Base-by-base conservation (phyloP, 2,329 filamentous ascomycete species). In the Leptographium galeiforme region DNA sequence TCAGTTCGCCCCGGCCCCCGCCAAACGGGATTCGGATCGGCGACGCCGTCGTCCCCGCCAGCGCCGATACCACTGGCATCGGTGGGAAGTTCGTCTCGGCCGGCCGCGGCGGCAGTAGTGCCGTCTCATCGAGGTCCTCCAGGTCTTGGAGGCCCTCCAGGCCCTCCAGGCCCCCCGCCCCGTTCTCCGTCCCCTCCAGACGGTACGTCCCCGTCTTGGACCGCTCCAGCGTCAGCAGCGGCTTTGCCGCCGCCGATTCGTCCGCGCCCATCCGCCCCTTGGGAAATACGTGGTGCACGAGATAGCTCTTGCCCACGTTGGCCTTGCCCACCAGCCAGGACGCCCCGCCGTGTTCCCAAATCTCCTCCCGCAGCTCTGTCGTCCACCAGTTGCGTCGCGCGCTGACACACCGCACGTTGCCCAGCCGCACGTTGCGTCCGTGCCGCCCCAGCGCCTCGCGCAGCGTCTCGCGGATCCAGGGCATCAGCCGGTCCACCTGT, bases 291-390 rank as follows among this genome's bases (percentile, higher is more conserved):
- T 82, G 79, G 60, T 93, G 84, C 56, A 97, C 95, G 2, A 98
- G 77, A 63, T 85, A 85, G 61, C 91, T 97, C 69, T 98, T 98
- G 30, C 93, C 94, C 2, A 97, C 94, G 63, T 98, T 98, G 57
- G 89, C 89, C 67, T 95, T 97, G n/a, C 93, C 93, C 3, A 98
- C 86, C 74, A 98, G 84, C 91, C 93, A 98, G 16, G 87, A 84
- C 16, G 84, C 93, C 6, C 91, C 91, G 5, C 89, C 89, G 49
- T 87, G 79, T 45, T 82, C 71, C 77, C 82, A 90, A 48, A 98
- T 89, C 48, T 90, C 84, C 60, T 95, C 84, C 66, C 88, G 95
- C 53, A 98, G 71, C 50, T 85, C 74, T 59, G 79, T 85, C 0
- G 90, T 95, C 88, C 91, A 96, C 93, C 94, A 98, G 11, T 79